Percentiles rank a stretch among this genome's conserved stretches.
Evolutionary conservation across 768 basidiomycete species (phyloP).

Genomic region (Phylloporus arenicola): DNA sequence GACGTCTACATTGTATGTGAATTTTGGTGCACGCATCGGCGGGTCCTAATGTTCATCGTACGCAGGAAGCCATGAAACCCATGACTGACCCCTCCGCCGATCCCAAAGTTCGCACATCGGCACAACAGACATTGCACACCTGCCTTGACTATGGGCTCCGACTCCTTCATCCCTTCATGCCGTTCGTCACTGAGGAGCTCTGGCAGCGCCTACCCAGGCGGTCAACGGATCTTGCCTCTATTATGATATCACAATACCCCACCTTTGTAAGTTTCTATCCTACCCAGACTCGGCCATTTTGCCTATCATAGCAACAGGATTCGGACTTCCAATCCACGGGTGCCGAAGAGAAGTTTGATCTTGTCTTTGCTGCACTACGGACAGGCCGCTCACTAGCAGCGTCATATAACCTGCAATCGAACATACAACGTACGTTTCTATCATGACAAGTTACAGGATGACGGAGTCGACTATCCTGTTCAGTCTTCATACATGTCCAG

Average conservation of each 20-base stretch:
- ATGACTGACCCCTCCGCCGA: conserved; percentile 82
- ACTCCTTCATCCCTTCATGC: conserved; percentile 97
- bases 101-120: conserved; percentile 60
- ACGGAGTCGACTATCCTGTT: conserved; percentile 1
- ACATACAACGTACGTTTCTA: conserved; percentile 63
- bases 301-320: conserved; percentile 40
- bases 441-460: too few relatives aligned
- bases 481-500: conserved; percentile 77
- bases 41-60: background rate
- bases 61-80: conserved; percentile 96
- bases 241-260: conserved; percentile 88
- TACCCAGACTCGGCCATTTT: background rate
- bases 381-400: conserved; percentile 81
- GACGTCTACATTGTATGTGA: conserved; percentile 91
- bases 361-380: conserved; percentile 75
- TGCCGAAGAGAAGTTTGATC: conserved; percentile 81
- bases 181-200: conserved; percentile 95
- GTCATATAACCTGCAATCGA: conserved; percentile 80
- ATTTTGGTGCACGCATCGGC: background rate
- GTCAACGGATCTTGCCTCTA: conserved; percentile 74
- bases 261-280: conserved; percentile 49
- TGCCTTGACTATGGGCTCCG: conserved; percentile 88
- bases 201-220: conserved; percentile 95
- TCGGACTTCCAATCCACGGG: conserved; percentile 54
- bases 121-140: conserved; percentile 94